Percentiles rank a stretch among this genome's conserved stretches.
Conservation (phyloP, 2,329 filamentous ascomycete species). For the Cordyceps fumosorosea region DNA sequence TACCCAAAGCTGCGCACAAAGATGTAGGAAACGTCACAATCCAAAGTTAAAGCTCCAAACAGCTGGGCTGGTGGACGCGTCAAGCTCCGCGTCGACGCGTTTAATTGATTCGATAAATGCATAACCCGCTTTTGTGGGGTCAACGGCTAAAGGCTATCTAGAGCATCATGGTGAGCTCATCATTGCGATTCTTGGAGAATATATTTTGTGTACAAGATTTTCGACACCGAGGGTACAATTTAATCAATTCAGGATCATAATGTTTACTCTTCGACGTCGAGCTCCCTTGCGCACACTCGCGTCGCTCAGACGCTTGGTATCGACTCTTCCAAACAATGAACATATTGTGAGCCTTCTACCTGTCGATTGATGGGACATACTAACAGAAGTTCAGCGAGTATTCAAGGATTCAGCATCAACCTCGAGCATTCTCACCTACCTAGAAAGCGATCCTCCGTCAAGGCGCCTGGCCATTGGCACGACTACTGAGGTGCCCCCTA, state of each 20-base stretch:
- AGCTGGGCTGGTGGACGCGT: constrained; percentile 2
- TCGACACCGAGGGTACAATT: not conserved
- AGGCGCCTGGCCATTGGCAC: constrained; percentile 51
- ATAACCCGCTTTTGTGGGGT: constrained; percentile 18
- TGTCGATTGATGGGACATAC: not conserved
- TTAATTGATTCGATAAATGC: constrained; percentile 29
- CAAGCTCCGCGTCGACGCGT: constrained; percentile 30
- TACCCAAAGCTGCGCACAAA: not conserved
- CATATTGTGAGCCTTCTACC: constrained; percentile 41
- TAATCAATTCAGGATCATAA: not conserved
- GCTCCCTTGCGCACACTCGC: not conserved
- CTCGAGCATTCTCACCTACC: constrained; percentile 51
- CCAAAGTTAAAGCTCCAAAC: not conserved
- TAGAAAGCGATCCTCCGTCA: constrained; percentile 51
- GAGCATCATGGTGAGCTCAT: constrained; percentile 10
- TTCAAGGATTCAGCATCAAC: constrained; percentile 42
- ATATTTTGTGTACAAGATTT: not conserved
- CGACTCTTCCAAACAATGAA: constrained; percentile 44
- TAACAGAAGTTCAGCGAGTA: constrained; percentile 43
- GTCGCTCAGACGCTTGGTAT: constrained; percentile 29
- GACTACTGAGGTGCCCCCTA: constrained; percentile 52
- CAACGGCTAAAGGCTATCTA: not conserved
- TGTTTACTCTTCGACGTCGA: constrained; percentile 4
- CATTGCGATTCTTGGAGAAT: not conserved
- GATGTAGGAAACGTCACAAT: not conserved